Evolutionary conservation across 1,284 basidiomycete genomes (phyloP), one percentile per base, ranked within the genome.

Genomic region (Cerioporus squamosus): DNA sequence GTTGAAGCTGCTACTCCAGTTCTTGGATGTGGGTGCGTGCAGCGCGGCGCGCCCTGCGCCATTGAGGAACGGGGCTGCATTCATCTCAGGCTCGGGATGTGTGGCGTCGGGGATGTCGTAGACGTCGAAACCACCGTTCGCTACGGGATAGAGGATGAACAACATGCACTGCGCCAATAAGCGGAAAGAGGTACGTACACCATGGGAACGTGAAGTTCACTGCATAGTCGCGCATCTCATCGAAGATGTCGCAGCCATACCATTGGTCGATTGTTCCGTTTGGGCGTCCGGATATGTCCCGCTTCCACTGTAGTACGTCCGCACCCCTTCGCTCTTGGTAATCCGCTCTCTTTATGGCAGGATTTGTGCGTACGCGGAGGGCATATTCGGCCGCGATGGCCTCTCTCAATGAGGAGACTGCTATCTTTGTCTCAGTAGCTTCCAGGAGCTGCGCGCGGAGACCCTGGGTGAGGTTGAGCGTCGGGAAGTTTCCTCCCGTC

Each of bases 1-100:
- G 17, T 69, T 58, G 65, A 84, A 80, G 29, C 57, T 69, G 59
- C 75, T 59, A 0, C 50, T 65, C 87, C 87, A 90, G 53, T 83
- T 72, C 63, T 80, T 78, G 68, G 80, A 84, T 2, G 79, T 82
- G 9, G 87, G 87, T 1, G 87, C 87, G 70, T 90, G 87, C 20
- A 90, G 68, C 0, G 87, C 87, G 29, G 78, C 70, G 44, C 80
- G 75, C 12, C 80, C 82, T 20, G 23, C 42, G 72, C 85, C 79
- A 59, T 88, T 88, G 51, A 89, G 69, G 69, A 86, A 88, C 24
- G 81, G 72, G 26, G 71, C 74, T 1, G 78, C 78, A 64, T 86
- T 80, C 56, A 72, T 70, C 3, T 74, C 73, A 3, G 75, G 72
- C 58, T 77, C 74, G 3, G 84, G 84, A 58, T 75, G 76, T 24